phyloP scores from a whole-genome alignment of 768 basidiomycete species.

The Collybia sp. region DNA sequence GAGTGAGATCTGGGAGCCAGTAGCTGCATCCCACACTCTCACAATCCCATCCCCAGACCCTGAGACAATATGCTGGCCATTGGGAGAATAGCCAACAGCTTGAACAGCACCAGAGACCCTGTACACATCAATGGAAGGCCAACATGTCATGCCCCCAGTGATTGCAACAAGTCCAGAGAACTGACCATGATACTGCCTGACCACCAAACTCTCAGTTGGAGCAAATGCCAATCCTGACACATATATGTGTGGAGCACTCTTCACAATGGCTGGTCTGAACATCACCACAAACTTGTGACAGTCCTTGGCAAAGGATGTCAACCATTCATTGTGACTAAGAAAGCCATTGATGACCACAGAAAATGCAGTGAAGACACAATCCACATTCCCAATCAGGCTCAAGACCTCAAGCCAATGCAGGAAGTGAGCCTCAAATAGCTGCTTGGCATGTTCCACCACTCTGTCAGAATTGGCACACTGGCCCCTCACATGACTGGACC shows the following conservation, averaged over 20 bases:
- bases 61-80: background rate
- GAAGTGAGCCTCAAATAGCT: slow-evolving; percentile 10
- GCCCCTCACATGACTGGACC: slow-evolving; percentile 34
- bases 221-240: too few relatives aligned
- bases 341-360: background rate
- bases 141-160: too few relatives aligned
- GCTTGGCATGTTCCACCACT: background rate
- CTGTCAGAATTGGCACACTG: too few relatives aligned
- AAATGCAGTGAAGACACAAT: slow-evolving; percentile 7
- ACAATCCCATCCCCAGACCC: too few relatives aligned
- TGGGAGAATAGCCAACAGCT: slow-evolving; percentile 3
- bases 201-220: slow-evolving; percentile 18
- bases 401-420: too few relatives aligned
- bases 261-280: too few relatives aligned
- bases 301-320: slow-evolving; percentile 1
- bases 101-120: slow-evolving; percentile 4
- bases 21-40: too few relatives aligned
- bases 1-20: too few relatives aligned
- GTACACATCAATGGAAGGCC: background rate
- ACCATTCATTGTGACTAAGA: background rate
- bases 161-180: background rate
- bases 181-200: slow-evolving; percentile 3
- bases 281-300: too few relatives aligned
- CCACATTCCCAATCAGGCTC: too few relatives aligned
- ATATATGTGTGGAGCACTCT: too few relatives aligned